Conservation (phyloP, 495 filamentous ascomycete species). For the Platismatia glauca region DNA sequence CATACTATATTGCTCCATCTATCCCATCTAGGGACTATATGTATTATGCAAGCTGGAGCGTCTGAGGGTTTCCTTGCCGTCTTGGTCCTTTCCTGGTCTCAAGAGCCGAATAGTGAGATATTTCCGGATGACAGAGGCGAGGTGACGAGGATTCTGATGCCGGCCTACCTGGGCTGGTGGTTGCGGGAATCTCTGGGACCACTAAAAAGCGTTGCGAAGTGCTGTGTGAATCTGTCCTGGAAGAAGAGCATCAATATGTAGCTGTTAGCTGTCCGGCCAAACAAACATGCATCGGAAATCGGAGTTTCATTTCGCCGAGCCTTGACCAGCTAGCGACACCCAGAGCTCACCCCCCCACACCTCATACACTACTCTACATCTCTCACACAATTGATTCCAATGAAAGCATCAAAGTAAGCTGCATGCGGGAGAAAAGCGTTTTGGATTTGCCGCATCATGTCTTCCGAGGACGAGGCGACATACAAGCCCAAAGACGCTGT, state of each 20-base stretch:
- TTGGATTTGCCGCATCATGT: conserved; percentile 37
- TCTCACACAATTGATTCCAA: neutral
- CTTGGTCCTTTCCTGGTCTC: neutral
- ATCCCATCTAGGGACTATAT: neutral
- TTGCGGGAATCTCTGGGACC: neutral
- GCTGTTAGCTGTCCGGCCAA: neutral
- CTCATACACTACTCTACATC: neutral
- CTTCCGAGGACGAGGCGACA: conserved; percentile 39
- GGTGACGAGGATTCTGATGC: neutral
- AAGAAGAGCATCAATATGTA: neutral
- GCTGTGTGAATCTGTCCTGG: neutral
- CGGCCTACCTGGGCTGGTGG: neutral
- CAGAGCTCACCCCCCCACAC: neutral
- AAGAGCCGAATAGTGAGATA: neutral
- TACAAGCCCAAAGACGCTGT: conserved; percentile 80
- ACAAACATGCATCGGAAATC: neutral
- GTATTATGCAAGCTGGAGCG: neutral
- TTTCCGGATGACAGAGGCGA: neutral
- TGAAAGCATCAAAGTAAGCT: neutral
- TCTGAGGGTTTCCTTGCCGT: neutral
- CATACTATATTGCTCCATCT: neutral
- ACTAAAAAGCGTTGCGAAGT: neutral
- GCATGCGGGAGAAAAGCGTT: conserved; percentile 20
- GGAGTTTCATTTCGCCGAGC: neutral
- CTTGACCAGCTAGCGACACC: neutral